These are phyloP conservation scores for Agarophyton chilense DNA, from an alignment of 23 red algal genomes.

Conservation along the genomic window DNA sequence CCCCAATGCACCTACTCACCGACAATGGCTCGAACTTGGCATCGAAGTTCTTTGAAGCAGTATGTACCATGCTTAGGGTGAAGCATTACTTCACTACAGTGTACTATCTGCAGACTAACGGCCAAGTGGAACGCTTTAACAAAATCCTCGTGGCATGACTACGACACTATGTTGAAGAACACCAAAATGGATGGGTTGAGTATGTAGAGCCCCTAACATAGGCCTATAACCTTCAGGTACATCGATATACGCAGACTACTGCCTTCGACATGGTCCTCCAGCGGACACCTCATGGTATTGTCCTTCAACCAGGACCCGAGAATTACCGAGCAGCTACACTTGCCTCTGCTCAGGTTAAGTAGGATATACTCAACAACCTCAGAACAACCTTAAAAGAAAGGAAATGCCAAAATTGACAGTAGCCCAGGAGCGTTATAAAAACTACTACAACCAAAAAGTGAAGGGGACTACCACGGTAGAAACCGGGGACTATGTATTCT, in stretches of 20 bases:
- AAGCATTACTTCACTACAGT: constrained; percentile 19
- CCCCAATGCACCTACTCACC: no score
- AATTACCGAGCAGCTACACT: background rate
- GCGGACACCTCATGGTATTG: no score
- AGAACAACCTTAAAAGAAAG: background rate
- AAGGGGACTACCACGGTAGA: no score
- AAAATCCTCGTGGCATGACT: no score
- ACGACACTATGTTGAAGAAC: background rate
- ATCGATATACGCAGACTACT: background rate
- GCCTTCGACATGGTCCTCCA: no score
- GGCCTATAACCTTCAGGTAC: constrained; percentile 1
- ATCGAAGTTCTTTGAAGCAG: no score
- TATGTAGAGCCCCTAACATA: background rate
- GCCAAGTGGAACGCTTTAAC: constrained; percentile 19
- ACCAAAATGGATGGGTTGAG: constrained; percentile 8
- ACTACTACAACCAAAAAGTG: no score
- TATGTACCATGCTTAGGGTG: no score
- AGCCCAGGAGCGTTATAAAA: background rate
- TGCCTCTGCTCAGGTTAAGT: background rate
- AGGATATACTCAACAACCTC: background rate
- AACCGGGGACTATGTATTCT: no score
- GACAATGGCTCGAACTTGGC: no score
- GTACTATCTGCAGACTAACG: constrained; percentile 49
- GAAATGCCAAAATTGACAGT: background rate
- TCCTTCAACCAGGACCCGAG: no score